A percentile compares a stretch with the other conserved stretches of the same genome.
phyloP scores from a whole-genome alignment of 2,329 filamentous ascomycete genomes.

The Arthrobotrys sinensis region DNA sequence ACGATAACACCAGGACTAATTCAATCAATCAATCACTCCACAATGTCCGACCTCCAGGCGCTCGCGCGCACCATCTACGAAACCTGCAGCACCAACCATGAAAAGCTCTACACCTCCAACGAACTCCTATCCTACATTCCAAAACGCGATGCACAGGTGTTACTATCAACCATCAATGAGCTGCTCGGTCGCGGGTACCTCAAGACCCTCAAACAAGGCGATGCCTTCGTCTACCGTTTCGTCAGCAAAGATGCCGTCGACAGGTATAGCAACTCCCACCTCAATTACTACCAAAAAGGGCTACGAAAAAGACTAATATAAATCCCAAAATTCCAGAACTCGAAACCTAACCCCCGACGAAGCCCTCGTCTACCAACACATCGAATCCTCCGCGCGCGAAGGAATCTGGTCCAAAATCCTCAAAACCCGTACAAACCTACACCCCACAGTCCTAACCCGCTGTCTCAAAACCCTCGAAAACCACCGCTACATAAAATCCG shows the following conservation, averaged over 20 bases:
- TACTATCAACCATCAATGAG: slow-evolving; percentile 62
- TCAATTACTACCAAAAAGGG: slow-evolving; percentile 76
- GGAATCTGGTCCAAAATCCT: slow-evolving; percentile 94
- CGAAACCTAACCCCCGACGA: slow-evolving; percentile 76
- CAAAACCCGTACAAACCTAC: slow-evolving; percentile 83
- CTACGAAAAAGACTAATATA: slow-evolving; percentile 67
- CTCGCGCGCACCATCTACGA: slow-evolving; percentile 50
- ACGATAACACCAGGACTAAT: slow-evolving; percentile 20
- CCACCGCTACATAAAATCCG: slow-evolving; percentile 85
- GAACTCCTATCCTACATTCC: slow-evolving; percentile 46
- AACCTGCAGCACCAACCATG: slow-evolving; percentile 38
- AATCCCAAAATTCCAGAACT: slow-evolving; percentile 51
- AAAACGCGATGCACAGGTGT: slow-evolving; percentile 33
- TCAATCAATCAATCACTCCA: not conserved
- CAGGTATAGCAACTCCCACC: slow-evolving; percentile 14
- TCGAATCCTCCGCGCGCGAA: slow-evolving; percentile 86
- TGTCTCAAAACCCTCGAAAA: slow-evolving; percentile 86
- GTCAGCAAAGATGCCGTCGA: slow-evolving; percentile 62
- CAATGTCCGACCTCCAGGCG: slow-evolving; percentile 56
- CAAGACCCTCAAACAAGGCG: slow-evolving; percentile 63
- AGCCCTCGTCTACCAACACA: slow-evolving; percentile 86
- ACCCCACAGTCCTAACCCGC: slow-evolving; percentile 85
- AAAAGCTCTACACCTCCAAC: slow-evolving; percentile 44
- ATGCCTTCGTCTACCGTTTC: slow-evolving; percentile 62
- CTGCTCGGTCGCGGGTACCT: slow-evolving; percentile 62